Base-by-base conservation (phyloP, 129 eudicot species). In the Lactuca saligna region DNA sequence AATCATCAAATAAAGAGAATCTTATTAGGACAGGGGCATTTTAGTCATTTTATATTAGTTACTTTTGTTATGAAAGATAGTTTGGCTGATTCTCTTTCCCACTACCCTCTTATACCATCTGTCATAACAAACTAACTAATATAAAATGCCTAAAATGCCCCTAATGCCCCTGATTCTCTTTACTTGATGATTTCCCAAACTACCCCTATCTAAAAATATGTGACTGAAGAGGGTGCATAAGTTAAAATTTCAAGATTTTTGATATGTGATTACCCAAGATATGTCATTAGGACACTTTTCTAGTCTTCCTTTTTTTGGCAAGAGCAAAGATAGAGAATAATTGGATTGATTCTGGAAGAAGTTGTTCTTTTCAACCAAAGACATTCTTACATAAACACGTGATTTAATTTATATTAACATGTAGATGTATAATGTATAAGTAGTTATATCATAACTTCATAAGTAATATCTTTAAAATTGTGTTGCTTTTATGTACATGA, bases 341-440 rank as follows among this genome's bases (percentile, higher is more conserved):
- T 35, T 35, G 5, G 54, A 13, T 33, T 46, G 34, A 17, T 44
- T 16, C 15, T 51, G 54, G 11, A 53, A 61, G 48, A 70, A 33
- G 44, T 14, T 35, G 17, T 6, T 16, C 17, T 65, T 57, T 67
- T 55, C 76, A 61, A 58, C 66, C 58, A 61, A 72, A 50, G 44
- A 33, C 51, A 61, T 35, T 5, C 38, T 20, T 17, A 56, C 61
- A 16, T 56, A 56, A 16, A 56, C 35, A 56, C 50, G 14, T 61
- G 67, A 62, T 35, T 50, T 16, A 39, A 62, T 35, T 50, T 16
- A 39, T 63, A 42, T 63, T 63, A 63, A 63, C 29, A 51, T 55
- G 56, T 64, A 7, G 48, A 74, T 32, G 60, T 64, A 54, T 57
- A 15, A 33, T 66, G 53, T 50, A 8, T 39, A 55, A 56, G 55